phyloP scores from a whole-genome alignment of 192 early-diverging fungal species.

The Allomyces arbusculus region DNA sequence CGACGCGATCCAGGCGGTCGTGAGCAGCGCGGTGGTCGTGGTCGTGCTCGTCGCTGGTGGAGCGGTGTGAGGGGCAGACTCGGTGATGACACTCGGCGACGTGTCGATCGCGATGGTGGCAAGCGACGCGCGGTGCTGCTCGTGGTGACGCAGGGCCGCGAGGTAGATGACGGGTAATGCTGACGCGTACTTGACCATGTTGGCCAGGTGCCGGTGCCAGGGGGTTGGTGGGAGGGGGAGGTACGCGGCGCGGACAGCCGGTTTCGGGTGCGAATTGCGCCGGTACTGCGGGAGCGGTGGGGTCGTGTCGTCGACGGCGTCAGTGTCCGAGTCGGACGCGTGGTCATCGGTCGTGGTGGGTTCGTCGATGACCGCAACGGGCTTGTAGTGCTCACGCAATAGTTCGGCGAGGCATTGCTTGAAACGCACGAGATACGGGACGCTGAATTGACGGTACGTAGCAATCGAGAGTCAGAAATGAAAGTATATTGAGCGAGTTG shows the following conservation, averaged over 20 bases:
- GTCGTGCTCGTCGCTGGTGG: background rate
- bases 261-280: background rate
- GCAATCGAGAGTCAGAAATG: too few species aligned
- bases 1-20: slow-evolving; percentile 31
- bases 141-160: slow-evolving; percentile 2
- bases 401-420: background rate
- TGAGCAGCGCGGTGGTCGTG: background rate
- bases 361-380: background rate
- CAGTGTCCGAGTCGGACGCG: background rate
- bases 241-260: slow-evolving; percentile 13
- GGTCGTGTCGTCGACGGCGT: slow-evolving; percentile 2
- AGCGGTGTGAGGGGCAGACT: background rate
- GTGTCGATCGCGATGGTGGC: background rate
- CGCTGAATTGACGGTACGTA: background rate
- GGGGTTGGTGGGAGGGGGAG: slow-evolving; percentile 11
- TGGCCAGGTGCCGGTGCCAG: slow-evolving; percentile 56
- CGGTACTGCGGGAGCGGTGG: background rate
- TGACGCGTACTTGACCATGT: slow-evolving; percentile 80
- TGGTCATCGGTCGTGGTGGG: too few species aligned
- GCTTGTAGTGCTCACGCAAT: background rate
- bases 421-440: background rate
- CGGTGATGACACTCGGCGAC: background rate
- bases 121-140: background rate
- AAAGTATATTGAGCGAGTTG: too few species aligned
- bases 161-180: slow-evolving; percentile 26